Percentiles rank a stretch among this genome's conserved stretches.
These are phyloP conservation scores for Morella rubra DNA, from an alignment of 306 rosid genomes.

Conservation along the genomic window DNA sequence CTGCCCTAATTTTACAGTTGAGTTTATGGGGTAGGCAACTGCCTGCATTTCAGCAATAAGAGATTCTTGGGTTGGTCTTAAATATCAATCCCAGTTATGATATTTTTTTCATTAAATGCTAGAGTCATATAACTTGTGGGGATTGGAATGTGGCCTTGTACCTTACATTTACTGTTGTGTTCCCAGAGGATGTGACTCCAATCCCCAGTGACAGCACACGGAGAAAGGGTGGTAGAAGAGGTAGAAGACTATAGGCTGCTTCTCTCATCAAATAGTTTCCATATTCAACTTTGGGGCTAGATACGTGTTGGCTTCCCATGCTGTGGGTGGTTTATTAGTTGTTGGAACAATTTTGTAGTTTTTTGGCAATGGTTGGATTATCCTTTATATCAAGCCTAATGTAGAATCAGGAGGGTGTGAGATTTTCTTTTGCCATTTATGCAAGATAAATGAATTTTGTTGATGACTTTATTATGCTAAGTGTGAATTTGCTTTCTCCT, in stretches of 20 bases:
- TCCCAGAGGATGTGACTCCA: conserved; percentile 12
- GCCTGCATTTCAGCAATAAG: not conserved
- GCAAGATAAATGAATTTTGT: not conserved
- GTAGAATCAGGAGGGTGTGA: too few species aligned
- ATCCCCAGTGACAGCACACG: conserved; percentile 11
- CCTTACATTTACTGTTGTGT: not conserved
- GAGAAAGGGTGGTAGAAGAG: conserved; percentile 17
- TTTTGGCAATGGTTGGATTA: not conserved
- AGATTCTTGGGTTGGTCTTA: not conserved
- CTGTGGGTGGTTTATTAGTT: not conserved
- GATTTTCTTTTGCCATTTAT: too few species aligned
- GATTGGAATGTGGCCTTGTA: not conserved
- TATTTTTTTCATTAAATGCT: not conserved
- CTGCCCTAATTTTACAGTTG: not conserved
- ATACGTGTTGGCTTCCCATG: not conserved
- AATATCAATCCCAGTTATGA: not conserved
- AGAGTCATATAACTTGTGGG: not conserved
- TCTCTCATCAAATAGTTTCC: not conserved
- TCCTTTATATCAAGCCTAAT: too few species aligned
- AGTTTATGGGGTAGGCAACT: not conserved
- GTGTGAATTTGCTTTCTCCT: not conserved
- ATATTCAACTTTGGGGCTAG: not conserved
- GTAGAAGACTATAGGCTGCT: conserved; percentile 1
- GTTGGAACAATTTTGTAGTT: not conserved
- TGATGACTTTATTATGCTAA: not conserved